Evolutionary conservation across 2,329 filamentous ascomycete genomes (phyloP).

Genomic region (Cadophora sp.): DNA sequence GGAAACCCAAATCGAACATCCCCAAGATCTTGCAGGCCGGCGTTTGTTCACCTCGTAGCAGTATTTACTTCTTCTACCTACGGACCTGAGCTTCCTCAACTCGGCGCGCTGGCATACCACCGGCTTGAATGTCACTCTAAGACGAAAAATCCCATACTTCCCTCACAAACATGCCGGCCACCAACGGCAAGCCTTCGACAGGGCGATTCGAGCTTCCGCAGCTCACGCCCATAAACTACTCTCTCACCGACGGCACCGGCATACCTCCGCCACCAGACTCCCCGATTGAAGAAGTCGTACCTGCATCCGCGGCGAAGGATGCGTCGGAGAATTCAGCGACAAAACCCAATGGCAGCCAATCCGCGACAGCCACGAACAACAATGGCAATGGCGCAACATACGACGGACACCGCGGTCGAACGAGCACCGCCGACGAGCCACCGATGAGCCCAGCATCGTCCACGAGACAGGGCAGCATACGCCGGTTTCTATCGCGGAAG

Average conservation of each 20-base stretch:
- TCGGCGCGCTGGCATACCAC: conserved; percentile 13
- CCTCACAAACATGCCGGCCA: conserved; percentile 34
- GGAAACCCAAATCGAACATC: conserved; percentile 15
- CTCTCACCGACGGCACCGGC: conserved; percentile 45
- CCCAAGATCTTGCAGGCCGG: not conserved
- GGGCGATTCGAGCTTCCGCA: conserved; percentile 44
- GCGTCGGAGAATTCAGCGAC: conserved; percentile 12
- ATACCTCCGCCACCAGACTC: conserved; percentile 46
- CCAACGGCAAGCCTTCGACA: conserved; percentile 38
- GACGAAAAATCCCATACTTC: not conserved
- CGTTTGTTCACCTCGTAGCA: not conserved
- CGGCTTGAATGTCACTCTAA: conserved; percentile 8
- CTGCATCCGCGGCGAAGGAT: conserved; percentile 26
- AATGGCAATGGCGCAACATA: conserved; percentile 24
- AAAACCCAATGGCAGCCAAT: conserved; percentile 16
- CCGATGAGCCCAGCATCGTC: conserved; percentile 41
- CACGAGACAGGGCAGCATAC: conserved; percentile 46
- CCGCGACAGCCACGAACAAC: conserved; percentile 23
- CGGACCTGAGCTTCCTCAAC: conserved; percentile 7
- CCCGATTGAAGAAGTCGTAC: conserved; percentile 41
- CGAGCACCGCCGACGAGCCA: conserved; percentile 27
- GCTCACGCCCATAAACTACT: conserved; percentile 43
- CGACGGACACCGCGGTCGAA: conserved; percentile 32
- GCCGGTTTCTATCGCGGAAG: conserved; percentile 46
- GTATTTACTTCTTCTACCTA: conserved; percentile 8